These are phyloP conservation scores for Boletus rubescentipes DNA, from an alignment of 768 basidiomycete species.

Conservation along the genomic window DNA sequence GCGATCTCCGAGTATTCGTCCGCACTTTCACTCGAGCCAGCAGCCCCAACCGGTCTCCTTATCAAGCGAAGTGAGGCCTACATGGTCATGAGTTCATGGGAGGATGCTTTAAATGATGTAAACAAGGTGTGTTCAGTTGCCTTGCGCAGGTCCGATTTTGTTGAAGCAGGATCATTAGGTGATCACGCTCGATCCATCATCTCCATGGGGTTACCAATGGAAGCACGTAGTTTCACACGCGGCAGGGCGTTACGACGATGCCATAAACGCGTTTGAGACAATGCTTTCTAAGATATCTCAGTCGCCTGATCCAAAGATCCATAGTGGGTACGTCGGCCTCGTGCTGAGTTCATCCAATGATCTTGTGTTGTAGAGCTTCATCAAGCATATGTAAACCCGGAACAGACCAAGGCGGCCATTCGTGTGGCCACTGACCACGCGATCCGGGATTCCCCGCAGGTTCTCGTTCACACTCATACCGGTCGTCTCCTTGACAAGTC, in stretches of 20 bases:
- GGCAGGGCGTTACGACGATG: background rate
- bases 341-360: background rate
- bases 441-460: background rate
- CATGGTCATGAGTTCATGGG: background rate
- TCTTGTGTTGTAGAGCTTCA: background rate
- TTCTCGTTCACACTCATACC: background rate
- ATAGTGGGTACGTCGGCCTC: background rate
- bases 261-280: background rate
- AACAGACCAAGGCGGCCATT: background rate
- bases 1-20: background rate
- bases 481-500: background rate
- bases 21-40: too few relatives aligned
- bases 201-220: background rate
- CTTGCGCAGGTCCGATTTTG: background rate
- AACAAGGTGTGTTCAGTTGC: background rate
- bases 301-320: background rate
- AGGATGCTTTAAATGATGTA: background rate
- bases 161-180: background rate
- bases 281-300: background rate
- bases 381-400: background rate
- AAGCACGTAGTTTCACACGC: background rate
- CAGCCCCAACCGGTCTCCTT: too few relatives aligned
- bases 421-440: background rate
- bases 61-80: background rate
- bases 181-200: background rate